phyloP scores from a whole-genome alignment of 164 flowering plant species.

The Echeveria elegans region DNA sequence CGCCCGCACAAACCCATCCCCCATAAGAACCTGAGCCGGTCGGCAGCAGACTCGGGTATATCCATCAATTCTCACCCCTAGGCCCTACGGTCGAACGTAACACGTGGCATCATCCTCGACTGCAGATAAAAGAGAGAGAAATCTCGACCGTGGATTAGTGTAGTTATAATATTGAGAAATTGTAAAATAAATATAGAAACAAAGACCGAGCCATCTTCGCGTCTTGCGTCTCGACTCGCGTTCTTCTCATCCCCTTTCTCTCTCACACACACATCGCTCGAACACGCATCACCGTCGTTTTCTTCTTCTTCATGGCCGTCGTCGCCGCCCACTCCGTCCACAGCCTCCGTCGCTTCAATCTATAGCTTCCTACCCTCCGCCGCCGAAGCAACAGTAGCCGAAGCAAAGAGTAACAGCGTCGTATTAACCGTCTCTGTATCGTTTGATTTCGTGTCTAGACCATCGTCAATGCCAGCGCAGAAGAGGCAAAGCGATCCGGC shows the following conservation, averaged over 20 bases:
- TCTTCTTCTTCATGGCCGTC: not conserved
- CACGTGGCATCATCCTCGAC: too few species aligned
- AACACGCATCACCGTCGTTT: not conserved
- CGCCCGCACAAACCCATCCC: too few species aligned
- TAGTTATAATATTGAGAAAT: too few species aligned
- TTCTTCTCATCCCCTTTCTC: constrained; percentile 8
- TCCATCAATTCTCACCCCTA: too few species aligned
- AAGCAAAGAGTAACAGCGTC: not conserved
- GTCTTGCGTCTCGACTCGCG: constrained; percentile 11
- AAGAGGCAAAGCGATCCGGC: constrained; percentile 19
- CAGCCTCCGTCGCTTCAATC: not conserved
- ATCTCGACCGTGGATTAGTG: too few species aligned
- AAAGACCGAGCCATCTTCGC: constrained; percentile 6
- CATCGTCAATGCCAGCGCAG: constrained; percentile 32
- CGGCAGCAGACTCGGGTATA: too few species aligned
- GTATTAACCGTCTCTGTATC: not conserved
- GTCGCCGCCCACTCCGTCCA: not conserved
- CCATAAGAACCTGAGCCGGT: too few species aligned
- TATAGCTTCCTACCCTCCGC: not conserved
- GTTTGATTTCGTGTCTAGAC: constrained; percentile 8
- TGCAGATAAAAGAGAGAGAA: too few species aligned
- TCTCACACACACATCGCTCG: too few species aligned
- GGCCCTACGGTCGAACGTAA: too few species aligned
- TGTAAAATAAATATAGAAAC: not conserved
- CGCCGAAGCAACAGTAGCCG: not conserved